phyloP scores from a whole-genome alignment of 2,329 filamentous ascomycete genomes.

The Rutstroemia sp. region DNA sequence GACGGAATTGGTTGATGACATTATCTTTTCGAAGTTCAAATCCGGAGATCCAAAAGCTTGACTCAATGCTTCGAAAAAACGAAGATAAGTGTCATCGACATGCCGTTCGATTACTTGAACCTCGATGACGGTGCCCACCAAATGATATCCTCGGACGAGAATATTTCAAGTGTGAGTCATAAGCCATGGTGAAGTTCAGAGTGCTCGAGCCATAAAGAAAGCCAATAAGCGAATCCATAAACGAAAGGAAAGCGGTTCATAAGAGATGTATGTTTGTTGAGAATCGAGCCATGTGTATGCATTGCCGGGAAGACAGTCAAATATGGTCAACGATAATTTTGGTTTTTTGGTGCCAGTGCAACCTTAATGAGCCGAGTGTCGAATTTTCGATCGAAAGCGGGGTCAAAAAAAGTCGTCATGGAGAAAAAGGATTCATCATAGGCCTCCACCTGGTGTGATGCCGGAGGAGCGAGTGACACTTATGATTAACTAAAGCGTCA shows the following conservation, averaged over 20 bases:
- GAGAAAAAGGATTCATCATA: background rate
- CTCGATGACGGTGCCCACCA: constrained; percentile 14
- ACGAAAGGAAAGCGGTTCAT: constrained; percentile 25
- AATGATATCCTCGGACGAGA: background rate
- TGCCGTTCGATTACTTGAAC: constrained; percentile 30
- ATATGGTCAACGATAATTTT: constrained; percentile 15
- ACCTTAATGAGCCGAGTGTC: background rate
- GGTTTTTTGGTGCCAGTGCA: background rate
- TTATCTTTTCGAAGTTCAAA: constrained; percentile 16
- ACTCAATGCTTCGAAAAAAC: constrained; percentile 20
- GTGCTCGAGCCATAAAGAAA: constrained; percentile 30
- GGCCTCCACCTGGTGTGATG: constrained; percentile 55
- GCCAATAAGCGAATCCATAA: constrained; percentile 26
- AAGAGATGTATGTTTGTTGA: constrained; percentile 20
- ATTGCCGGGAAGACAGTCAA: constrained; percentile 21
- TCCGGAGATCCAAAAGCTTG: constrained; percentile 15
- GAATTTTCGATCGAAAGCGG: background rate
- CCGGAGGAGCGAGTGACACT: constrained; percentile 50
- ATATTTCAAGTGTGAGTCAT: constrained; percentile 14
- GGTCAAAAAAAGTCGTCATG: background rate
- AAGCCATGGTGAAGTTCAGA: constrained; percentile 25
- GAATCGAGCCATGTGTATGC: constrained; percentile 5
- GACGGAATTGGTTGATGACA: constrained; percentile 5
- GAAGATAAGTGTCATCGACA: constrained; percentile 28
- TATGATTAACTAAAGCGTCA: constrained; percentile 79